Evolutionary conservation across 1,284 basidiomycete species (phyloP), one percentile per base, ranked within the genome.

Genomic region (Ceratobasidium sp.): DNA sequence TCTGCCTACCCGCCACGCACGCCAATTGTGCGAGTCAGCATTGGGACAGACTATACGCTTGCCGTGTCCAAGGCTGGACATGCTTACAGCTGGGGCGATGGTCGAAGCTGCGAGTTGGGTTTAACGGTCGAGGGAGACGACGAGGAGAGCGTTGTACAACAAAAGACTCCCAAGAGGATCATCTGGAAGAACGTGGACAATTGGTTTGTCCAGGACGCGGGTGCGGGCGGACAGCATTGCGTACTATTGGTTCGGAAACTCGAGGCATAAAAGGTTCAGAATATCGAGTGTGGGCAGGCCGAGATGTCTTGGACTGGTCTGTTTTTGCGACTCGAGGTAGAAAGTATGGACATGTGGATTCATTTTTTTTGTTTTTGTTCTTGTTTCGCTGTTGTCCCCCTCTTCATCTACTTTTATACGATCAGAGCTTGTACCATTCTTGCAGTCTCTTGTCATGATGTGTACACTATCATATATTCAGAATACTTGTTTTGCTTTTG

Each of bases 81-180:
- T 38, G 86, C 95, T 79, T 96, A 95, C 83, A 88, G 92, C 54
- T 97, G 96, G 96, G 96, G 96, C 65, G 90, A 93, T 80, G 94
- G 95, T 27, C 89, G 91, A 70, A 91, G 89, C 84, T 91, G 87
- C 83, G 95, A 89, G 86, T 88, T 89, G 77, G 94, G 88, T 79
- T 90, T 89, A 80, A 90, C 88, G 33, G 77, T 86, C 84, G 85
- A 88, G 83, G 89, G 89, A 81, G 87, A 88, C 46, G 70, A 74
- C 41, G 70, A 74, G 46, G 70, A 74, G 70, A 74, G 70, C 46
- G 70, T 74, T n/a, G 81, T 89, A 88, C 70, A 74, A 79, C 89
- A 90, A 57, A 85, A 85, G 80, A 90, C 89, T 3, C 91, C 92
- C 1, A 88, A 76, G 52, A 75, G 80, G 41, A 62, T 80, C 35